Evolutionary conservation across 257 asterid species (phyloP).

Genomic region (Nicotiana paniculata): DNA sequence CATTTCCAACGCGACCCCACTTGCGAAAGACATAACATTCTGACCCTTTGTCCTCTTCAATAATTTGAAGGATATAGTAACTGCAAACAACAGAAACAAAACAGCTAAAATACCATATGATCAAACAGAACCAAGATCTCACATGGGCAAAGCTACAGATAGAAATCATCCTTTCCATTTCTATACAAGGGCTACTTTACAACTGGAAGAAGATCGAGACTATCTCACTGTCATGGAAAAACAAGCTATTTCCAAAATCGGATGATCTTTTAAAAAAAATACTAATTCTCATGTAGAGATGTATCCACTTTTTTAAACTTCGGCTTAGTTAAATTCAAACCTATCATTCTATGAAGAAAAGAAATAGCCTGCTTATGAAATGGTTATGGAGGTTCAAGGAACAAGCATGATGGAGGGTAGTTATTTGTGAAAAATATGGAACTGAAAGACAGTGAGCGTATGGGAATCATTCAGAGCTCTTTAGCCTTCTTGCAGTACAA

Average conservation of each 20-base stretch:
- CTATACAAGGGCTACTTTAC: neutral
- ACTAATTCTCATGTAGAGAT: neutral
- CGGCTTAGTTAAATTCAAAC: neutral
- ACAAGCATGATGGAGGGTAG: neutral
- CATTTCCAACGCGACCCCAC: conserved; percentile 99
- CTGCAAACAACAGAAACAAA: conserved; percentile 36
- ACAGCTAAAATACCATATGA: neutral
- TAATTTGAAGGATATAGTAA: conserved; percentile 86
- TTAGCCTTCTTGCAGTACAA: neutral
- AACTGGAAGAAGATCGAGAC: neutral
- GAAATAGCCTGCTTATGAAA: neutral
- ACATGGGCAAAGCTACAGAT: neutral
- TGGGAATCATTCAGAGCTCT: neutral
- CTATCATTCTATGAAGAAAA: neutral
- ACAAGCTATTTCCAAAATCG: neutral
- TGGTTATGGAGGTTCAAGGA: neutral
- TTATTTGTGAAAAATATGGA: neutral
- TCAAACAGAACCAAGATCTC: conserved; percentile 2
- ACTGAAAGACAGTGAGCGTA: neutral
- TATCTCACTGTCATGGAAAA: neutral
- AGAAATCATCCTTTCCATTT: neutral
- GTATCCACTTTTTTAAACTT: neutral
- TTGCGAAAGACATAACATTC: conserved; percentile 84
- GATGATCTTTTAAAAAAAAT: neutral
- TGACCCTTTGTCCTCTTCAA: conserved; percentile 85